Conservation (phyloP, 2,329 filamentous ascomycete genomes). For the Albifimbria verrucaria region DNA sequence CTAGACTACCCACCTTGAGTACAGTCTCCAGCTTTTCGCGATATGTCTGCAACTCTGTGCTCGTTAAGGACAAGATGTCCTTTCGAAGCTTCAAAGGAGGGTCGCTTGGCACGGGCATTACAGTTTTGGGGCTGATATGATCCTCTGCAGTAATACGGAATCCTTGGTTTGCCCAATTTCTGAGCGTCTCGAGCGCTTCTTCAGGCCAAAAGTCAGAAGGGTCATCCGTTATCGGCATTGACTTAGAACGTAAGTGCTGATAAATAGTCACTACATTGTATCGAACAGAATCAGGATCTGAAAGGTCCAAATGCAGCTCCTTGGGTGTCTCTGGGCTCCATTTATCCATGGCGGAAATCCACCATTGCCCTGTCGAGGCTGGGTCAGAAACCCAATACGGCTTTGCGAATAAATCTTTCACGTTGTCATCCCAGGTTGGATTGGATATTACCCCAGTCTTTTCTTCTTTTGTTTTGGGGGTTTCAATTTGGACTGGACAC, state of each 20-base stretch:
- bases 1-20: background rate
- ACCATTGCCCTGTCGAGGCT: background rate
- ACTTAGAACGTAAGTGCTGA: slow-evolving; percentile 6
- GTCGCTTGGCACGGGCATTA: background rate
- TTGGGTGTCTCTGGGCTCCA: slow-evolving; percentile 3
- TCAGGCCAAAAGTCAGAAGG: slow-evolving; percentile 9
- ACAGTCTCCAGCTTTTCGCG: slow-evolving; percentile 7
- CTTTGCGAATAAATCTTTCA: background rate
- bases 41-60: slow-evolving; percentile 3
- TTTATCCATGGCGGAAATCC: slow-evolving; percentile 3
- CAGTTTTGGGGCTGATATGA: background rate
- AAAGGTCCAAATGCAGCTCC: background rate
- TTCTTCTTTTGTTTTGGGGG: background rate
- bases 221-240: slow-evolving; percentile 8
- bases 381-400: slow-evolving; percentile 3
- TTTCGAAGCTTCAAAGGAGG: background rate
- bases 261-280: slow-evolving; percentile 3
- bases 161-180: slow-evolving; percentile 6
- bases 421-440: slow-evolving; percentile 3
- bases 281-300: background rate
- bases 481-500: background rate
- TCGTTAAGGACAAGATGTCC: slow-evolving; percentile 9
- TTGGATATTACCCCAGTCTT: background rate
- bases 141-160: background rate
- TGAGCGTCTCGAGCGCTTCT: slow-evolving; percentile 6